A percentile compares a stretch with the other conserved stretches of the same genome.
Evolutionary conservation across 345 rosid species (phyloP).

Genomic region (Murraya koenigii): DNA sequence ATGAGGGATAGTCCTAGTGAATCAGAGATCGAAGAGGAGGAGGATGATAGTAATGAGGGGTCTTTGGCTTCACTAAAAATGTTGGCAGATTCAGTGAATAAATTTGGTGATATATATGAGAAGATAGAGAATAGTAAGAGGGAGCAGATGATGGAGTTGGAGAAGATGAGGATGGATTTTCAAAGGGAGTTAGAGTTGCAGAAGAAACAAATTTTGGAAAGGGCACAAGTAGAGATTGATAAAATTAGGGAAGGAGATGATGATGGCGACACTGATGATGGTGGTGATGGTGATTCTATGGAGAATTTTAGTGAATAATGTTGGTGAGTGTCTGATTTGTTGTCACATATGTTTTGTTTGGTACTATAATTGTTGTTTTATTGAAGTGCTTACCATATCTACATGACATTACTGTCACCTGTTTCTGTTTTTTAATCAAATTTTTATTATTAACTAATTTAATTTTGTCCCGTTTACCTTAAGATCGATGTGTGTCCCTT

Average conservation of each 20-base stretch:
- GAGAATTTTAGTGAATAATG: slow-evolving; percentile 28
- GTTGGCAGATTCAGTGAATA: slow-evolving; percentile 49
- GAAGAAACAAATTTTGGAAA: slow-evolving; percentile 54
- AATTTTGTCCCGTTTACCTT: not conserved
- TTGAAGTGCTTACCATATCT: slow-evolving; percentile 8
- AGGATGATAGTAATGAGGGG: slow-evolving; percentile 30
- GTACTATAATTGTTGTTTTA: not conserved
- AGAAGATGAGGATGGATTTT: slow-evolving; percentile 48
- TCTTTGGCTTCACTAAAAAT: slow-evolving; percentile 28
- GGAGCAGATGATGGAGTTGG: slow-evolving; percentile 58
- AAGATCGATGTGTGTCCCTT: not conserved
- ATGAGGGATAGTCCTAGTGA: slow-evolving; percentile 64
- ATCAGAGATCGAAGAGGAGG: slow-evolving; percentile 38
- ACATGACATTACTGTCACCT: slow-evolving; percentile 1
- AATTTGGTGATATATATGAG: slow-evolving; percentile 55
- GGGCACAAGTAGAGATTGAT: slow-evolving; percentile 49
- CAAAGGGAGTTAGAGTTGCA: slow-evolving; percentile 49
- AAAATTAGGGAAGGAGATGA: slow-evolving; percentile 38
- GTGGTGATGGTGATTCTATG: slow-evolving; percentile 22
- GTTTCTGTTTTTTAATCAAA: not conserved
- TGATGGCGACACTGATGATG: slow-evolving; percentile 22
- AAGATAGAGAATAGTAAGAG: slow-evolving; percentile 57
- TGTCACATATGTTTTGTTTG: not conserved
- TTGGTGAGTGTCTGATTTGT: slow-evolving; percentile 11
- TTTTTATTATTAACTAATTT: not conserved